Base-by-base conservation (phyloP, 2,329 filamentous ascomycete genomes). In the Paradendryphiella salina region DNA sequence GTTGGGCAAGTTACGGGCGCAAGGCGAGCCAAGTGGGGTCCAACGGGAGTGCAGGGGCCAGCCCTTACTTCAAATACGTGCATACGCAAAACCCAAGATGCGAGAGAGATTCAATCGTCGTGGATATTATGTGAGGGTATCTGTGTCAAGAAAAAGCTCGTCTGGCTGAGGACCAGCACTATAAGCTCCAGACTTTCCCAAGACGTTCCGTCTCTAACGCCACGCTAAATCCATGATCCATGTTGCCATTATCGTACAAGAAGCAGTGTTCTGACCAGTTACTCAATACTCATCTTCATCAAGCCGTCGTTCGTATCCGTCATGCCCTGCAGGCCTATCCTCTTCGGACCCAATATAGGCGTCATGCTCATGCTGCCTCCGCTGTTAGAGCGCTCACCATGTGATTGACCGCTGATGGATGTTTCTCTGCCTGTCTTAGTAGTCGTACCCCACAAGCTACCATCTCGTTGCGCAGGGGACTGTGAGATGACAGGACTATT, bases 241-340 rank as follows among this genome's bases (percentile, higher is more conserved):
- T 14, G 32, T 42, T 20, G 34, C 39, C 13, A 42, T 10, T 28
- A 46, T 28, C 9, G 10, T 38, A 28, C 29, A 46, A 35, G 23
- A 39, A 17, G 31, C 9, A 13, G 20, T 17, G 3, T 29, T 21
- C n/a, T 23, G 17, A 23, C 20, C 38, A 32, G 34, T 40, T 57
- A 96, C 72, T 96, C 92, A 66, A 96, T 96, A 73, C 89, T 96
- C 89, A 97, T 94, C 65, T 93, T 91, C 87, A 96, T 96, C 59
- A 96, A 80, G 1, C 91, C 89, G 71, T 96, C 93, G 69, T 90
- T 90, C n/a, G 93, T 93, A 73, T 96, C 93, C 14, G 84, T 88
- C 92, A 97, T 96, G 1, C 92, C 90, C 74, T 96, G 92, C 61
- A 95, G 73, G 55, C 61, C 70, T 80, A 74, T 60, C 45, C 70